These are phyloP conservation scores for Wallacemonas sp. DNA, from an alignment of 208 protist genomes.

Conservation along the genomic window DNA sequence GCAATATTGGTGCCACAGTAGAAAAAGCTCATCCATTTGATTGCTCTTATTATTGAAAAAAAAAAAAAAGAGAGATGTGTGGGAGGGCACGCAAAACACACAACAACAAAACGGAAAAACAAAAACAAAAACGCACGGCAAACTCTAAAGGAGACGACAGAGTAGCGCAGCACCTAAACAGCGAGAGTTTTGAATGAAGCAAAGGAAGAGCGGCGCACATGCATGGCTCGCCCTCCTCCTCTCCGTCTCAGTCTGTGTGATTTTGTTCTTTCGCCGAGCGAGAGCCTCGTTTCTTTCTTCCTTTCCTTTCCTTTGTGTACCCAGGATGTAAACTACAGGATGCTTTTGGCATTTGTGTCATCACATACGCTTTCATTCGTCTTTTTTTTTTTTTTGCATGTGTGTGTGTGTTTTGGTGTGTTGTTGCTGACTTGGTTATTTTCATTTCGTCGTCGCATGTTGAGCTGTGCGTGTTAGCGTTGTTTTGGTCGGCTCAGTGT, in stretches of 20 bases:
- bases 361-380: conserved; percentile 11
- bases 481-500: too few species aligned
- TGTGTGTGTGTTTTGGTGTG: background rate
- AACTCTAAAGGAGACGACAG: too few species aligned
- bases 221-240: too few species aligned
- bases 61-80: conserved; percentile 8
- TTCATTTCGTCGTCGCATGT: background rate
- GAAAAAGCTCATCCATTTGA: conserved; percentile 32
- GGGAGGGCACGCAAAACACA: conserved; percentile 5
- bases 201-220: too few species aligned
- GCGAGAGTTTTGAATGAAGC: too few species aligned
- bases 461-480: too few species aligned
- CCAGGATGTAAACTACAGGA: background rate
- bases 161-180: too few species aligned
- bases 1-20: conserved; percentile 54
- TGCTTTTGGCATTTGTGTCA: background rate
- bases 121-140: background rate
- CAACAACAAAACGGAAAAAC: background rate
- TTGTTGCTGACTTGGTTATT: too few species aligned
- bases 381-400: conserved; percentile 9
- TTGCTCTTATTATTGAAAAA: conserved; percentile 33
- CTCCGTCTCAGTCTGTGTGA: too few species aligned
- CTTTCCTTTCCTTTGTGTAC: conserved; percentile 14
- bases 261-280: too few species aligned
- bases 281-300: background rate